phyloP scores from a whole-genome alignment of 441 rosid genomes.

The Bocquillonia castaneifolia region DNA sequence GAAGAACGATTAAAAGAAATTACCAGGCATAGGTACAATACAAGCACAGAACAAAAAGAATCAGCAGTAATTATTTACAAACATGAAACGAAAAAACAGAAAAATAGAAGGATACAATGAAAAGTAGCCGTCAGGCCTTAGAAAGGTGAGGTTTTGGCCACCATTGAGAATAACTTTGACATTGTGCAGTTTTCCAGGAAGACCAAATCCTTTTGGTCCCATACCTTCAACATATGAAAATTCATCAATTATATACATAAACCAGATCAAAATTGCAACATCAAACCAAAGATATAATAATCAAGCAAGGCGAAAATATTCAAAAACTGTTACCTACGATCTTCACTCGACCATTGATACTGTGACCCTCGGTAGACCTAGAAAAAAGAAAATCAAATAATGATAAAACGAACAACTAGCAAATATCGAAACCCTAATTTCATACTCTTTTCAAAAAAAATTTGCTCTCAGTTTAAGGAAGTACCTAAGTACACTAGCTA shows the following conservation, averaged over 20 bases:
- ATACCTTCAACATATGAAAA: conserved; percentile 42
- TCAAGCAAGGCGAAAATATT: too few relatives aligned
- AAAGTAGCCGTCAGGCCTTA: conserved; percentile 94
- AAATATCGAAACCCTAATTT: conserved; percentile 8
- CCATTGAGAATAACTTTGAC: conserved; percentile 82
- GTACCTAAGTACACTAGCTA: background rate
- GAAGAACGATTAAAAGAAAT: background rate
- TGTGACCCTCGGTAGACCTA: conserved; percentile 65
- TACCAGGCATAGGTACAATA: background rate
- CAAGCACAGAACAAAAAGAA: background rate
- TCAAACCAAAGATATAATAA: background rate
- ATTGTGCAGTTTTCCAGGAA: conserved; percentile 60
- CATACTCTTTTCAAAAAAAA: background rate
- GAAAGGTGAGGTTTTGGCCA: conserved; percentile 67
- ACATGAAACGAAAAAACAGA: conserved; percentile 7
- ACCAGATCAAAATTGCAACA: background rate
- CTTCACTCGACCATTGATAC: conserved; percentile 74
- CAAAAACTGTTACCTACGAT: too few relatives aligned
- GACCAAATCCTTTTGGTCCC: conserved; percentile 44
- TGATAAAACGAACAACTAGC: background rate
- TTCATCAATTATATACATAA: conserved; percentile 16
- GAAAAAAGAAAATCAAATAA: background rate
- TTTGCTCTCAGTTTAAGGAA: background rate
- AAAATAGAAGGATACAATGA: conserved; percentile 65
- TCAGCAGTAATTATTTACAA: too few relatives aligned